A percentile compares a stretch with the other conserved stretches of the same genome.
Evolutionary conservation across 2,329 filamentous ascomycete genomes (phyloP).

Genomic region (Ophiostoma fasciatum): DNA sequence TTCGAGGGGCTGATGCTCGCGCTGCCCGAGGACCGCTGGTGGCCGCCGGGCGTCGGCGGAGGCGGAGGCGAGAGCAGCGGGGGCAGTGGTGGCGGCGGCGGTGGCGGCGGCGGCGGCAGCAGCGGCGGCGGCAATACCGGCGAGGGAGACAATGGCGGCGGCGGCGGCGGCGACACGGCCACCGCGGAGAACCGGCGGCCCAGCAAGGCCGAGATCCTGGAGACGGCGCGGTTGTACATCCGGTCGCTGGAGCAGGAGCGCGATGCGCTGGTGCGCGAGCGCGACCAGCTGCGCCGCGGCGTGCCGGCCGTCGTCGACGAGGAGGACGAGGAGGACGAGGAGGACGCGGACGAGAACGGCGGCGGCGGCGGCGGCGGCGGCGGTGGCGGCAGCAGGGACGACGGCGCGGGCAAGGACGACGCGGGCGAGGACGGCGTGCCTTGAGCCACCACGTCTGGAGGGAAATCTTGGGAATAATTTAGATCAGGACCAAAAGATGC

Average conservation of each 20-base stretch:
- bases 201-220: conserved; percentile 23
- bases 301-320: conserved; percentile 7
- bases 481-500: too few relatives aligned
- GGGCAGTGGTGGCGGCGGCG: neutral
- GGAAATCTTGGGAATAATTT: too few relatives aligned
- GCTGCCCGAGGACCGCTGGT: too few relatives aligned
- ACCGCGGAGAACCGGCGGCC: conserved; percentile 15
- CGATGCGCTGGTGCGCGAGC: conserved; percentile 17
- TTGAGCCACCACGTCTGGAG: too few relatives aligned
- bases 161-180: conserved; percentile 5
- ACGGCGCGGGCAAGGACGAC: neutral
- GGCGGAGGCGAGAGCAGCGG: neutral
- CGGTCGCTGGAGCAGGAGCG: conserved; percentile 18
- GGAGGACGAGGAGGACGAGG: neutral
- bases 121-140: too few relatives aligned
- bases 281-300: conserved; percentile 13
- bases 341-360: neutral
- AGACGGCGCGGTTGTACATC: conserved; percentile 21
- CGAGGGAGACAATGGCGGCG: conserved; percentile 1
- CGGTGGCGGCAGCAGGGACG: neutral
- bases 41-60: too few relatives aligned
- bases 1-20: conserved; percentile 12
- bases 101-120: conserved; percentile 5
- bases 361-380: neutral
- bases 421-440: neutral